Evolutionary conservation across 1,284 basidiomycete species (phyloP), one percentile per base, ranked within the genome.

Genomic region (Ganoderma leucocontextum): DNA sequence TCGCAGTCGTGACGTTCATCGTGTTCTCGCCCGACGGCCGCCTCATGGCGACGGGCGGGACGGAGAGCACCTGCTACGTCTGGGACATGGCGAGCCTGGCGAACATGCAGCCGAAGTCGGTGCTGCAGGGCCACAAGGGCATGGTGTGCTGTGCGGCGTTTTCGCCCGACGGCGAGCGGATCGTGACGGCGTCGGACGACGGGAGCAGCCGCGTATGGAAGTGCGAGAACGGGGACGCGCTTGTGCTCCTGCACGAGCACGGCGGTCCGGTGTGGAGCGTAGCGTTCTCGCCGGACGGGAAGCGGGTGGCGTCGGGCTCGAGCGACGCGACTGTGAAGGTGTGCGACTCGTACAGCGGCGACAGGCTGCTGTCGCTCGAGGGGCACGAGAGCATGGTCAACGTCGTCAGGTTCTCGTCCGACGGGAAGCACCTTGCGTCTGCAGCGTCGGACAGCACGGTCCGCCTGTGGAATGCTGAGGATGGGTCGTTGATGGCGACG

Each of bases 171-270:
- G 72, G 74, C n/a, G 55, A 39, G 19, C 71, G 69, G 15, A 29
- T 78, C 36, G 66, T 73, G 2, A 75, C 76, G 0, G 76, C 72
- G 33, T 74, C 74, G 8, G 71, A 74, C 22, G 73, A 75, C 62
- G 62, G 64, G 5, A 69, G 60, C 33, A 63, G 55, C 19, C 61
- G 68, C 3, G 47, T 76, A n/a, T 75, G 72, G 72, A 67, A 64
- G 29, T 44, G 39, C 35, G 66, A 60, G 17, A 72, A 63, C 47
- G 72, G 71, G 29, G 57, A 61, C 1, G 35, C 36, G 8, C 65
- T 66, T 29, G 25, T 66, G 25, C 8, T 36, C 10, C 61, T 66
- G 13, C 53, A 38, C 38, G 61, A 63, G 49, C 68, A 66, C 25
- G 33, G 44, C 2, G 64, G 64, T 4, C 47, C 68, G 22, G 62